A percentile compares a stretch with the other conserved stretches of the same genome.
phyloP scores from a whole-genome alignment of 2,329 filamentous ascomycete genomes.

The Cytospora chrysosperma region DNA sequence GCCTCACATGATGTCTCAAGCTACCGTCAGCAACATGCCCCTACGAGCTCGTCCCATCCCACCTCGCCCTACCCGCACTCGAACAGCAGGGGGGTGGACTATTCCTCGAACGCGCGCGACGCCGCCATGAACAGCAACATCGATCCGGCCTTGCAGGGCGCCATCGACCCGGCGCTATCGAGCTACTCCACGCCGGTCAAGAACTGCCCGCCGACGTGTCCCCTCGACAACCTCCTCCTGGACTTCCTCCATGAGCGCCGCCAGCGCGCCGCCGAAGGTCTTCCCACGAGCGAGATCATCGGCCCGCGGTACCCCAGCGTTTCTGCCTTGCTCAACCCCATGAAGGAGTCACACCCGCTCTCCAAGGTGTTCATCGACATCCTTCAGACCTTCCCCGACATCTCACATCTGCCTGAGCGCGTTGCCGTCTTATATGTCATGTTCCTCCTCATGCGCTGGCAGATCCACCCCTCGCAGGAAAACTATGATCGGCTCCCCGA shows the following conservation, averaged over 20 bases:
- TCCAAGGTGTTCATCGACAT: conserved; percentile 87
- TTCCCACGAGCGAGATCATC: conserved; percentile 62
- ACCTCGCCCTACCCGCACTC: conserved; percentile 13
- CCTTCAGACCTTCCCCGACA: conserved; percentile 76
- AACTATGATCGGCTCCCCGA: conserved; percentile 77
- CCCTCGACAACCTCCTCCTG: conserved; percentile 75
- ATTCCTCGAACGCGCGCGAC: conserved; percentile 2
- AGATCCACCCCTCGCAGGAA: conserved; percentile 73
- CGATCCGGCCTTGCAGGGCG: conserved; percentile 30
- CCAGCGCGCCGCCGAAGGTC: conserved; percentile 64
- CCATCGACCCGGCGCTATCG: conserved; percentile 16
- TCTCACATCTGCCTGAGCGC: conserved; percentile 76
- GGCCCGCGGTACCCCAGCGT: conserved; percentile 80
- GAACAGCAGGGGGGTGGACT: conserved; percentile 1
- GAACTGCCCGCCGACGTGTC: conserved; percentile 69
- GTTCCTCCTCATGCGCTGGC: conserved; percentile 86
- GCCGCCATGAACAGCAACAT: conserved; percentile 17
- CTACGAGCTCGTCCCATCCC: conserved; percentile 9
- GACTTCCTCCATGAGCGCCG: conserved; percentile 73
- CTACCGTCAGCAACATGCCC: conserved; percentile 42
- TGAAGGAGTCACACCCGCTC: conserved; percentile 68
- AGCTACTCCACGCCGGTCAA: conserved; percentile 43
- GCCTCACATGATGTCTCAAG: conserved; percentile 43
- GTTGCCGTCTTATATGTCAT: conserved; percentile 81
- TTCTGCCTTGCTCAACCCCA: conserved; percentile 72